Base-by-base conservation (phyloP, 441 rosid species). In the Flueggea neowawraea region DNA sequence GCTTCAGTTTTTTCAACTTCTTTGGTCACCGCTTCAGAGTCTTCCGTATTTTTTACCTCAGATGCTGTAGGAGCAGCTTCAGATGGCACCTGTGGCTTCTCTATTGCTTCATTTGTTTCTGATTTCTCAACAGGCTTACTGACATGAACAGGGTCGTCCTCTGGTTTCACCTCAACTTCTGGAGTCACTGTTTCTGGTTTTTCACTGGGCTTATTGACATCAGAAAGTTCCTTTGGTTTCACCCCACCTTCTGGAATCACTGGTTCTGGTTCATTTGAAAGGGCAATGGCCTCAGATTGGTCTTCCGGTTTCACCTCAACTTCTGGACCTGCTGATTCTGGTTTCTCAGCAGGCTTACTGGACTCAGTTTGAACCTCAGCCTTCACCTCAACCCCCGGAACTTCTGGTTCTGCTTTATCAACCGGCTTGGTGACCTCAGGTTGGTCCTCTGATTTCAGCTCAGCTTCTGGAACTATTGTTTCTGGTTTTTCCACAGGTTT, bases 301-400 rank as follows among this genome's bases (percentile, higher is more conserved):
- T n/a, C n/a, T n/a, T n/a, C n/a, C n/a, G n/a, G n/a, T n/a, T n/a
- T n/a, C n/a, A n/a, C n/a, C n/a, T n/a, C 54, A 51, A 14, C 65
- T 31, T 73, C 67, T 60, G 74, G 54, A 65, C 64, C 69, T 60
- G 14, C 22, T 39, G 39, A 7, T 55, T 66, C 70, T 56, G 55
- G 16, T 54, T 56, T 55, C 31, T 57, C 51, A 28, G 6, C 41
- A 36, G 41, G 9, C 41, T 36, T 58, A 17, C 14, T 47, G 50
- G 50, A 4, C n/a, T 47, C 50, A 47, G 50, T 47, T 47, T 47
- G 14, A 14, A 4, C 14, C 50, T 47, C 50, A 11, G 9, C 14
- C 7, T 47, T 47, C n/a, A 14, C 12, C 50, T 12, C 50, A 47
- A 47, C n/a, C n/a, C n/a, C n/a, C n/a, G n/a, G n/a, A n/a, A n/a